A percentile compares a stretch with the other conserved stretches of the same genome.
Conservation (phyloP, 768 basidiomycete species). For the Pleurotus salmoneostramineus region DNA sequence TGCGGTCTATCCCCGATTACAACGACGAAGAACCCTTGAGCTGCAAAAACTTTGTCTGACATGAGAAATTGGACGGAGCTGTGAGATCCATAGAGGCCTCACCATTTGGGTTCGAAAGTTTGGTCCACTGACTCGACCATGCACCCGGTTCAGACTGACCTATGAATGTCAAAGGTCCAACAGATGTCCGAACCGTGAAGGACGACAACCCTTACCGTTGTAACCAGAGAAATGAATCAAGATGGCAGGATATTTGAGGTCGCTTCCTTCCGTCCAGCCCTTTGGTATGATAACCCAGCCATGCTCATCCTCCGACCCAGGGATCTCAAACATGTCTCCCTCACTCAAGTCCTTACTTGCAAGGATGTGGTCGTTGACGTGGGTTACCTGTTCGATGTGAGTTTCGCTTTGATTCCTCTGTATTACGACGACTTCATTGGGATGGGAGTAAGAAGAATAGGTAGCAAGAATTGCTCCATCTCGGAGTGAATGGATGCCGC, state of each 20-base stretch:
- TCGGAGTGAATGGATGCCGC: not conserved
- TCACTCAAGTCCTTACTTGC: not conserved
- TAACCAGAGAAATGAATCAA: not conserved
- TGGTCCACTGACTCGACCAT: not conserved
- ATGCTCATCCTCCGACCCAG: not conserved
- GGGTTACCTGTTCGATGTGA: not conserved
- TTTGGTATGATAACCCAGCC: not conserved
- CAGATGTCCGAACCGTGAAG: no score
- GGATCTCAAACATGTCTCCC: not conserved
- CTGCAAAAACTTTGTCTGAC: not conserved
- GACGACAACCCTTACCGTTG: no score
- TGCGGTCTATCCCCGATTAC: not conserved
- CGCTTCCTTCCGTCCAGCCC: not conserved
- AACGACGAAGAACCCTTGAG: not conserved
- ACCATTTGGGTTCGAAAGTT: conserved; percentile 4
- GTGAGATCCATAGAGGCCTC: not conserved
- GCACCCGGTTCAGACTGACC: not conserved
- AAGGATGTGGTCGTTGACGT: not conserved
- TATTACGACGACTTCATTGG: not conserved
- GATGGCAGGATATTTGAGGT: not conserved
- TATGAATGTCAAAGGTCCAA: no score
- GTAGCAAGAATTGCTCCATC: not conserved
- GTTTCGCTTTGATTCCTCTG: not conserved
- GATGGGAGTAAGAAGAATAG: not conserved
- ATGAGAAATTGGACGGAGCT: no score